Conservation (phyloP, 352 stramenopile genomes). For the Stephanocyclus meneghinianus region DNA sequence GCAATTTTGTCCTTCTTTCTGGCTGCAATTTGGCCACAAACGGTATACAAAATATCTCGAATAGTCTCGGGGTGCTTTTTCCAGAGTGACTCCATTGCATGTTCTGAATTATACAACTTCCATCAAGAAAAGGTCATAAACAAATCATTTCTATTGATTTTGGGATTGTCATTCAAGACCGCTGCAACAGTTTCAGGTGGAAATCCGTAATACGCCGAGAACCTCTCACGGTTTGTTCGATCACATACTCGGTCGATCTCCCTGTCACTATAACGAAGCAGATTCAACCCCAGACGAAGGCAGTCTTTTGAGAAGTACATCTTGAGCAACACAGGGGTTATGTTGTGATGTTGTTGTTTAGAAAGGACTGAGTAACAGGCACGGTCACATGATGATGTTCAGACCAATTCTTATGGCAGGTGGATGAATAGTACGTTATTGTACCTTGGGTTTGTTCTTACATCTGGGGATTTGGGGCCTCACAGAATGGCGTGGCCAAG, state of each 20-base stretch:
- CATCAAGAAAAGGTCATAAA: conserved; percentile 47
- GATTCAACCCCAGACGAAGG: neutral
- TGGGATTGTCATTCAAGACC: conserved; percentile 2
- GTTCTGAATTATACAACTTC: conserved; percentile 40
- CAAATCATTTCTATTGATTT: conserved; percentile 12
- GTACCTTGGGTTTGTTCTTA: too few species aligned
- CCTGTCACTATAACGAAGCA: neutral
- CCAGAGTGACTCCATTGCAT: conserved; percentile 40
- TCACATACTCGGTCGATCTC: neutral
- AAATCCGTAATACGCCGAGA: neutral
- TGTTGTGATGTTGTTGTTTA: too few species aligned
- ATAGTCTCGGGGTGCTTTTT: conserved; percentile 23
- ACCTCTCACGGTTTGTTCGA: neutral
- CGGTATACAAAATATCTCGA: conserved; percentile 19
- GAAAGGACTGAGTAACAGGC: too few species aligned
- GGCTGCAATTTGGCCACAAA: conserved; percentile 19
- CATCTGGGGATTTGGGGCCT: too few species aligned
- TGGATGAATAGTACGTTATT: too few species aligned
- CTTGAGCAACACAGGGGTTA: too few species aligned
- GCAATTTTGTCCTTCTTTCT: conserved; percentile 33
- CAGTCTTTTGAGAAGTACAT: neutral
- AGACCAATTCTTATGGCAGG: too few species aligned
- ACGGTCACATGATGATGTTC: too few species aligned
- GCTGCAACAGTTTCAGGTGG: neutral
- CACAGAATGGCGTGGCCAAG: too few species aligned